Evolutionary conservation across 2,329 filamentous ascomycete species (phyloP).

Genomic region (Pseudogymnoascus sp.): DNA sequence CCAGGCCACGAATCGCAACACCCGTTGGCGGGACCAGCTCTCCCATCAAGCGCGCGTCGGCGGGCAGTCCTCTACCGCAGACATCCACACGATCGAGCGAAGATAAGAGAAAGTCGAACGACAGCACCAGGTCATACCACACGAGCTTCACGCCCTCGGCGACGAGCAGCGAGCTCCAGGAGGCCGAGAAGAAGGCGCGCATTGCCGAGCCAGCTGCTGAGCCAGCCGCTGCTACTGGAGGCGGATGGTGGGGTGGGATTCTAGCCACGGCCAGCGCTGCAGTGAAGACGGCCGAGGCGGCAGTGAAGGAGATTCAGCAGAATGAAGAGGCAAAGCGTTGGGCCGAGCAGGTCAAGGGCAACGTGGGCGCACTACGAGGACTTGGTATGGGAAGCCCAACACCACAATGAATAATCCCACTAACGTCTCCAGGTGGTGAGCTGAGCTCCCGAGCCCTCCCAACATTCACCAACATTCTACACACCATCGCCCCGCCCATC

Average conservation of each 20-base stretch:
- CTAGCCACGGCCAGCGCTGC: constrained; percentile 69
- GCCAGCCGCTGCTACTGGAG: constrained; percentile 36
- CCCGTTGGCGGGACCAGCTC: constrained; percentile 2
- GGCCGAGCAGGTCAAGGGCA: constrained; percentile 88
- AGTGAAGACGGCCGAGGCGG: constrained; percentile 84
- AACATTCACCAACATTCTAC: constrained; percentile 88
- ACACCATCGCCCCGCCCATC: constrained; percentile 92
- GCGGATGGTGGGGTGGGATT: constrained; percentile 84
- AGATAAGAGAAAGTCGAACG: constrained; percentile 70
- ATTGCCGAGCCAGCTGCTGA: constrained; percentile 34
- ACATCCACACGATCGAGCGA: constrained; percentile 53
- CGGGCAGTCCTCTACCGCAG: constrained; percentile 33
- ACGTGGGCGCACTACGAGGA: constrained; percentile 68
- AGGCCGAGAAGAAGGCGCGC: constrained; percentile 44
- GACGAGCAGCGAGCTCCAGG: constrained; percentile 42
- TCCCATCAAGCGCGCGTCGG: constrained; percentile 43
- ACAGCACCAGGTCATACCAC: constrained; percentile 64
- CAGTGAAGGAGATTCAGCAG: constrained; percentile 89
- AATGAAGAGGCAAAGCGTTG: constrained; percentile 95
- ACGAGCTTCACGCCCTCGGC: constrained; percentile 63
- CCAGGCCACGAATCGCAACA: constrained; percentile 60
- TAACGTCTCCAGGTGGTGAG: constrained; percentile 60
- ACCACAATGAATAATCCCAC: background rate
- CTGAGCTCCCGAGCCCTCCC: constrained; percentile 79
- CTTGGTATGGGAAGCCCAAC: constrained; percentile 47